Percentiles rank a stretch among this genome's conserved stretches.
These are phyloP conservation scores for Tricharina praecox DNA, from an alignment of 495 filamentous ascomycete species.

Conservation along the genomic window DNA sequence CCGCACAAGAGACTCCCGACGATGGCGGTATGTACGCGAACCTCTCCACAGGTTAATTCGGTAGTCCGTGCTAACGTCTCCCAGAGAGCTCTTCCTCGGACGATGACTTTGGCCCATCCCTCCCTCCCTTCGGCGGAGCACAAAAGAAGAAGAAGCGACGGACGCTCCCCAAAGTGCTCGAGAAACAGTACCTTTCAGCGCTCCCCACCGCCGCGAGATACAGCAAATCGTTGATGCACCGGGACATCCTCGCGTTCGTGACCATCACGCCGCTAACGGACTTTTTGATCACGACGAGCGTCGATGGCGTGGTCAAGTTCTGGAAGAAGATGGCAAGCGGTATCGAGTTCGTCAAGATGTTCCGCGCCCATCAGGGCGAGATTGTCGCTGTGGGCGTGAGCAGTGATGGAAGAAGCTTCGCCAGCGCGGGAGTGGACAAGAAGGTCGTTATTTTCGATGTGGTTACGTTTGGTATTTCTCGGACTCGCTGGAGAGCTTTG, in stretches of 20 bases:
- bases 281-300: conserved; percentile 81
- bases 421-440: conserved; percentile 69
- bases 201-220: conserved; percentile 70
- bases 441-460: conserved; percentile 95
- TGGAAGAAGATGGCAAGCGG: conserved; percentile 92
- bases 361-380: conserved; percentile 73
- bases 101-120: conserved; percentile 83
- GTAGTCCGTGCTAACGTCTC: conserved; percentile 5
- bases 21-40: conserved; percentile 3
- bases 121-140: conserved; percentile 45
- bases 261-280: conserved; percentile 79
- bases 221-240: conserved; percentile 96
- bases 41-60: neutral
- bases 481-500: neutral
- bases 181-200: conserved; percentile 76
- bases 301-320: conserved; percentile 92
- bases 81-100: conserved; percentile 47
- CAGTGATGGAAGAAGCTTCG: conserved; percentile 83
- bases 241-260: conserved; percentile 74
- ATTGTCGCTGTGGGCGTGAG: conserved; percentile 69
- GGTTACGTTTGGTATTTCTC: conserved; percentile 54
- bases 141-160: conserved; percentile 72
- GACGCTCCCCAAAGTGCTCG: conserved; percentile 77
- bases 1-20: neutral
- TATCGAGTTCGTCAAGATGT: conserved; percentile 97